Base-by-base conservation (phyloP, 495 filamentous ascomycete species). In the Aspergillus bridgeri region DNA sequence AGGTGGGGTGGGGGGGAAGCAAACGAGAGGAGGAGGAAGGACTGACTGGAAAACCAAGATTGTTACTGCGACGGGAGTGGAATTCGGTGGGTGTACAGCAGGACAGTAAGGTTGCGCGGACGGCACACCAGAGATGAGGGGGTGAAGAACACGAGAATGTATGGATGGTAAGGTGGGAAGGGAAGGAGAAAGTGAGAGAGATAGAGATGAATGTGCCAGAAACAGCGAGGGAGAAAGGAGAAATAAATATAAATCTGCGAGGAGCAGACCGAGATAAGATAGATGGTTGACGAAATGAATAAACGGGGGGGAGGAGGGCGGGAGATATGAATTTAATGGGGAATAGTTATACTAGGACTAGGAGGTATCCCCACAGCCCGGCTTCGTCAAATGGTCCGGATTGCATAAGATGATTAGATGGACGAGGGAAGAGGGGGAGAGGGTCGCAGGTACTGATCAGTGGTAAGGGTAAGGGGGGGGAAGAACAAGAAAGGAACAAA, bases 361-460 rank as follows among this genome's bases (percentile, higher is more conserved):
- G 45, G 7, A 8, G 45, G 7, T 23, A 47, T 59, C 57, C 48
- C 57, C 57, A 59, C 57, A 59, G 57, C 51, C 53, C 48, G 48
- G 38, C 47, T 52, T 54, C 33, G 50, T 49, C 51, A 47, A 53
- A 57, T 57, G 45, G 50, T 25, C 56, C 45, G 52, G 45, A 42
- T 50, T 46, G 48, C 55, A 25, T 27, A 56, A 24, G 42, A 48
- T 60, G 48, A 45, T 47, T 27, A 47, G 43, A n/a, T 46, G 52
- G 21, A 33, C n/a, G 54, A 22, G 56, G 43, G 20, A n/a, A 19
- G 24, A 54, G 19, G 21, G 22, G 43, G 42, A 48, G 46, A 48
- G 54, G 42, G 23, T 23, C 19, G 50, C 27, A 21, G 43, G 23
- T 25, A n/a, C n/a, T n/a, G n/a, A n/a, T n/a, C n/a, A n/a, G n/a